phyloP scores from a whole-genome alignment of 345 rosid species.

The Acer yangbiense region DNA sequence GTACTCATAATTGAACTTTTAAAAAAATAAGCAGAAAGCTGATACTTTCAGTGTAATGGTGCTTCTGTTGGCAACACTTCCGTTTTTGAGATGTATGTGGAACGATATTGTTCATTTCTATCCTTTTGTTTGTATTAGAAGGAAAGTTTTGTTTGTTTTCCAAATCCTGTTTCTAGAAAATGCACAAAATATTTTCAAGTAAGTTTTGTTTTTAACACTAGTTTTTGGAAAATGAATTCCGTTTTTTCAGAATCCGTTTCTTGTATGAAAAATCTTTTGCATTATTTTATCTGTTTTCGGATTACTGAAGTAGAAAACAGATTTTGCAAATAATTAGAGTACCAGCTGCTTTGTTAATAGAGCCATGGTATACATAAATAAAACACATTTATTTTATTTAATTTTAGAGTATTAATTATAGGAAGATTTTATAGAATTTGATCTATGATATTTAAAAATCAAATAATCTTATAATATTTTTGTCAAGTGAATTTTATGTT shows the following conservation, averaged over 20 bases:
- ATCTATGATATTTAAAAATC: too few species aligned
- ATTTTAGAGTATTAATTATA: too few species aligned
- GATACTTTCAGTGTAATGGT: background rate
- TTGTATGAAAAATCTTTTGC: background rate
- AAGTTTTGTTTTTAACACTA: background rate
- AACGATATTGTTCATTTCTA: background rate
- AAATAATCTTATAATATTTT: too few species aligned
- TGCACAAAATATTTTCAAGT: background rate
- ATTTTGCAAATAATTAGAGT: background rate
- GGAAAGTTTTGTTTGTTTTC: background rate
- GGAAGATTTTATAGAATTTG: too few species aligned
- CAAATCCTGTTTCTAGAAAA: background rate
- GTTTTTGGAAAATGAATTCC: background rate
- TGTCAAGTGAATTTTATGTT: too few species aligned
- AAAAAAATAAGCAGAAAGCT: slow-evolving; percentile 2
- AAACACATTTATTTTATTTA: too few species aligned
- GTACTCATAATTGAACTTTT: background rate
- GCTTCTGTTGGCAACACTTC: background rate
- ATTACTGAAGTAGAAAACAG: background rate
- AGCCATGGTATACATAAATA: too few species aligned
- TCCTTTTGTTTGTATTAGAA: background rate
- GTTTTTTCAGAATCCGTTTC: background rate
- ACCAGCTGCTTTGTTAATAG: too few species aligned
- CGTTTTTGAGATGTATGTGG: background rate
- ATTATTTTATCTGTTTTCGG: background rate